These are phyloP conservation scores for Epichloe baconii DNA, from an alignment of 2,329 filamentous ascomycete genomes.

Conservation along the genomic window DNA sequence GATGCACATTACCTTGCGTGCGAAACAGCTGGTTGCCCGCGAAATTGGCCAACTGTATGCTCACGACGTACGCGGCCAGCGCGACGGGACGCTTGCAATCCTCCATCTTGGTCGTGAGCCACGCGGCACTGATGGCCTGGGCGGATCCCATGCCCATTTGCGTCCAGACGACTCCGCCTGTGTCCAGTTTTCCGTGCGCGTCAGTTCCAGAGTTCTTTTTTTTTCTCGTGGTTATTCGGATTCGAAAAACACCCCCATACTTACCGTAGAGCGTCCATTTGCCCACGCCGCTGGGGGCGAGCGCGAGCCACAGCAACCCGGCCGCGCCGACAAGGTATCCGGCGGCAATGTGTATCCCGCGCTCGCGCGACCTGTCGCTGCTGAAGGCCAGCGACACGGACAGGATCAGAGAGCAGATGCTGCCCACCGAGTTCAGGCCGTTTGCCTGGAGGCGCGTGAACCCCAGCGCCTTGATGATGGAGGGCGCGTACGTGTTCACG, in stretches of 20 bases:
- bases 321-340: slow-evolving; percentile 15
- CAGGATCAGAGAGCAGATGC: slow-evolving; percentile 14
- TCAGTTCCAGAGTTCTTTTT: too few relatives aligned
- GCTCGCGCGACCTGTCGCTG: slow-evolving; percentile 16
- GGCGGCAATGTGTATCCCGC: slow-evolving; percentile 15
- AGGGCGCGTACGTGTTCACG: slow-evolving; percentile 18
- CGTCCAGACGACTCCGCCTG: slow-evolving; percentile 17
- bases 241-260: too few relatives aligned
- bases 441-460: slow-evolving; percentile 17
- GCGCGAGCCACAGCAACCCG: slow-evolving; percentile 15
- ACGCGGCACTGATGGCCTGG: slow-evolving; percentile 18
- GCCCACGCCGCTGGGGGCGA: slow-evolving; percentile 11
- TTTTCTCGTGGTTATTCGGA: too few relatives aligned
- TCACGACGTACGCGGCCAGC: slow-evolving; percentile 19
- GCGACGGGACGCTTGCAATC: slow-evolving; percentile 17
- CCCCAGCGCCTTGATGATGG: slow-evolving; percentile 17
- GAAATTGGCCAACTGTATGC: slow-evolving; percentile 18
- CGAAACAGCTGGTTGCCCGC: slow-evolving; percentile 18
- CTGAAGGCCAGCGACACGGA: slow-evolving; percentile 15
- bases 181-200: neutral
- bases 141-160: slow-evolving; percentile 20
- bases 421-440: slow-evolving; percentile 17
- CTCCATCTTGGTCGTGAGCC: slow-evolving; percentile 17
- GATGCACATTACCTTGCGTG: slow-evolving; percentile 10
- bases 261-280: slow-evolving; percentile 16